phyloP scores from a whole-genome alignment of 2,329 filamentous ascomycete species.

The Byssothecium circinans region DNA sequence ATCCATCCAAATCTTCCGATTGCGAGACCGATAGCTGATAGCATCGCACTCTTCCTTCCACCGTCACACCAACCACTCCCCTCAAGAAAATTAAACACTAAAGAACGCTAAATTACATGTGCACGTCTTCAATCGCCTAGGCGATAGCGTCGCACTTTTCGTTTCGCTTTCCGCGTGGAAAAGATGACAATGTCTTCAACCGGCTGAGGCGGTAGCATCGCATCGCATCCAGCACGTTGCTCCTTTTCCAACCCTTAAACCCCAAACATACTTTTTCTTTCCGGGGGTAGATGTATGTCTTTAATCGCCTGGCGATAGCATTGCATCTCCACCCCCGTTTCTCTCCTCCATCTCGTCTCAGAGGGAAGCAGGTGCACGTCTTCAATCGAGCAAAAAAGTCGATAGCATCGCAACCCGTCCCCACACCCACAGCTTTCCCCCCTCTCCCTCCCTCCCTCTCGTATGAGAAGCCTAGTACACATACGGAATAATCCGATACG shows the following conservation, averaged over 20 bases:
- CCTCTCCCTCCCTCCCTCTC: not conserved
- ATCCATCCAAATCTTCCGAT: too few relatives aligned
- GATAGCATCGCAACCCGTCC: constrained; percentile 30
- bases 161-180: too few relatives aligned
- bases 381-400: constrained; percentile 20
- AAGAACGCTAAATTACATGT: constrained; percentile 2
- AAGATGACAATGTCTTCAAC: constrained; percentile 15
- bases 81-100: too few relatives aligned
- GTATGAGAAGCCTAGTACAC: constrained; percentile 64
- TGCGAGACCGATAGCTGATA: too few relatives aligned
- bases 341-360: not conserved
- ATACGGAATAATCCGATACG: constrained; percentile 79
- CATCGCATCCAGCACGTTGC: too few relatives aligned
- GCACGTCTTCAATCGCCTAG: constrained; percentile 21
- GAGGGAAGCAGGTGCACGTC: constrained; percentile 21
- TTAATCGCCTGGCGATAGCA: constrained; percentile 25
- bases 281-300: constrained; percentile 11
- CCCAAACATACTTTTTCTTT: too few relatives aligned
- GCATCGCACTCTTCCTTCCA: too few relatives aligned
- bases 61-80: too few relatives aligned
- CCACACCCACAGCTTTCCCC: not conserved
- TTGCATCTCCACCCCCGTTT: constrained; percentile 16
- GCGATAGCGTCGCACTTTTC: constrained; percentile 24
- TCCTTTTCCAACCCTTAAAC: too few relatives aligned
- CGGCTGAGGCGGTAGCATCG: constrained; percentile 7